These are phyloP conservation scores for Cordyceps sp. DNA, from an alignment of 2,329 filamentous ascomycete genomes.

Conservation along the genomic window DNA sequence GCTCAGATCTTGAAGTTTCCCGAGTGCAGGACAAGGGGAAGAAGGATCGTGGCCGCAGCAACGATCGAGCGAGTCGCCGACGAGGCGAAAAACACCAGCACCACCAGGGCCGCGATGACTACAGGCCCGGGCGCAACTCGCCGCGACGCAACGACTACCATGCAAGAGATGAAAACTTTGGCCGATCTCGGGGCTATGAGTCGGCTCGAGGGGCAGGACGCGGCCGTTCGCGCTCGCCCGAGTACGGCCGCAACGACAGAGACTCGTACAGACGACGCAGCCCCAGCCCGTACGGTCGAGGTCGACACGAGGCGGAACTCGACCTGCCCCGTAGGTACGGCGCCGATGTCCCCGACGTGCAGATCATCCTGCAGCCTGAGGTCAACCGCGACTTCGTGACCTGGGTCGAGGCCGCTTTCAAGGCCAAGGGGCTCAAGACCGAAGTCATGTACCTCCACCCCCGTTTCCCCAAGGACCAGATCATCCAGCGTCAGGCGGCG, in stretches of 20 bases:
- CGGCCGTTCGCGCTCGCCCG: constrained; percentile 54
- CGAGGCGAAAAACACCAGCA: constrained; percentile 29
- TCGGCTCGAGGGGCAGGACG: constrained; percentile 26
- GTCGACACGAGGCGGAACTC: constrained; percentile 36
- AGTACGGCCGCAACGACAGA: constrained; percentile 23
- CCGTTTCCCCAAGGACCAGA: constrained; percentile 56
- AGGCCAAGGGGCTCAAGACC: constrained; percentile 51
- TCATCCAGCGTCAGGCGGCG: constrained; percentile 72
- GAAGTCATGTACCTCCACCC: constrained; percentile 69
- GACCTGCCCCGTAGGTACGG: constrained; percentile 60
- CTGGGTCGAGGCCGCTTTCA: constrained; percentile 68
- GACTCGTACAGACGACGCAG: constrained; percentile 51
- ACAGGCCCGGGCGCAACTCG: constrained; percentile 44
- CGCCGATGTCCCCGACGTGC: constrained; percentile 70
- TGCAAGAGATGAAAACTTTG: constrained; percentile 44
- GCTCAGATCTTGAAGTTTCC: constrained; percentile 64
- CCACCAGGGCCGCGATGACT: constrained; percentile 41
- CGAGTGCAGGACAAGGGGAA: constrained; percentile 65
- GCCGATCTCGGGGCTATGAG: constrained; percentile 26
- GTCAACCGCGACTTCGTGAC: constrained; percentile 64
- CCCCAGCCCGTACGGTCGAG: constrained; percentile 42
- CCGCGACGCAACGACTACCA: constrained; percentile 39
- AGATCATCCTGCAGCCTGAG: constrained; percentile 68
- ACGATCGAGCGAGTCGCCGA: constrained; percentile 30
- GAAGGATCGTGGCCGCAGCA: constrained; percentile 43